Conservation (phyloP, 805 yeast species). For the Candida quercuum region DNA sequence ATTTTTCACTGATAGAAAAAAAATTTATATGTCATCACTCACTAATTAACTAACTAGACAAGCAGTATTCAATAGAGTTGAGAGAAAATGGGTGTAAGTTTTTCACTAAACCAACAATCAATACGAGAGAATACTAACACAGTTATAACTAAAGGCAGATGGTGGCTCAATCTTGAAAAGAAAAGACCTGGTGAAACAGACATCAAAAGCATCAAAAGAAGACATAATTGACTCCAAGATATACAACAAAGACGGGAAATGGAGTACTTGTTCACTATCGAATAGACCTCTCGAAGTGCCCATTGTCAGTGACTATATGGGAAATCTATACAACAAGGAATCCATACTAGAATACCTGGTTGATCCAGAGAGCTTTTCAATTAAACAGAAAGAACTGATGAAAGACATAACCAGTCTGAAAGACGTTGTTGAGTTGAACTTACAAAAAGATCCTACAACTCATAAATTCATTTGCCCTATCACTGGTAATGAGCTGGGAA, state of each 20-base stretch:
- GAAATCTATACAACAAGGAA: constrained; percentile 61
- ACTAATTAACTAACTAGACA: too few relatives aligned
- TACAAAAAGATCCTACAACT: constrained; percentile 20
- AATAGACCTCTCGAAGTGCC: constrained; percentile 41
- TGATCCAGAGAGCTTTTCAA: constrained; percentile 25
- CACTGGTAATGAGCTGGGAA: constrained; percentile 31
- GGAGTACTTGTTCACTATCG: constrained; percentile 45
- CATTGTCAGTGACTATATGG: constrained; percentile 64
- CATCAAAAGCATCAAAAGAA: constrained; percentile 2
- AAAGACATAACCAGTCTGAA: constrained; percentile 33
- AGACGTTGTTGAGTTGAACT: constrained; percentile 40
- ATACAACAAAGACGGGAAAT: constrained; percentile 26
- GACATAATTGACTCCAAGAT: constrained; percentile 18
- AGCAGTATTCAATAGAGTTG: not conserved
- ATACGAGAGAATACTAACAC: too few relatives aligned
- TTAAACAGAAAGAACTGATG: constrained; percentile 21
- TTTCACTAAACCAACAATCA: not conserved
- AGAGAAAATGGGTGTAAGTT: constrained; percentile 2
- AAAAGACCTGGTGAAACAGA: constrained; percentile 37
- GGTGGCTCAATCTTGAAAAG: constrained; percentile 70
- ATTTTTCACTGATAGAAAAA: not conserved
- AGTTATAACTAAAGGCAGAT: constrained; percentile 53
- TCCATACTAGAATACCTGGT: constrained; percentile 53
- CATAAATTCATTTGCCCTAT: constrained; percentile 33
- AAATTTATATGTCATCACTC: not conserved